phyloP scores from a whole-genome alignment of 1,284 basidiomycete genomes.

The Cystobasidium pallidum region DNA sequence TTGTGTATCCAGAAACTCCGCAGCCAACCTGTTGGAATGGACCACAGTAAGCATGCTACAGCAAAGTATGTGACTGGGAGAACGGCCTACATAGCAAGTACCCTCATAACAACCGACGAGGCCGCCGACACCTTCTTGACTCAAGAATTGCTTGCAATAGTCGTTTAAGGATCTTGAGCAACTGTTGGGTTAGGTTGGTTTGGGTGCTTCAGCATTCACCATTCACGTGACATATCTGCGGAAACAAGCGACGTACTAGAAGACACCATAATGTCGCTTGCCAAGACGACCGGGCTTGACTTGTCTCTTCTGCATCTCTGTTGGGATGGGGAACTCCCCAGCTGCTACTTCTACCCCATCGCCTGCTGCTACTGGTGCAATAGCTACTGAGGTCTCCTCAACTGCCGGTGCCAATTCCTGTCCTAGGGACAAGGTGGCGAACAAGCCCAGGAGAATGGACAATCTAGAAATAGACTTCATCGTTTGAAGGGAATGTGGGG shows the following conservation, averaged over 20 bases:
- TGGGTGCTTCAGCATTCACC: too few relatives aligned
- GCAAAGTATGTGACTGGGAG: background rate
- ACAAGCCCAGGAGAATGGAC: conserved; percentile 6
- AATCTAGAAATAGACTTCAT: conserved; percentile 8
- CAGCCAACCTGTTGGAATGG: conserved; percentile 1
- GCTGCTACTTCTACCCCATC: conserved; percentile 5
- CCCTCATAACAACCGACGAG: conserved; percentile 7
- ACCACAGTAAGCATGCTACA: too few relatives aligned
- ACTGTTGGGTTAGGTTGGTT: background rate
- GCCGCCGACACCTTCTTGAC: conserved; percentile 23
- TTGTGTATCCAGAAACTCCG: conserved; percentile 19
- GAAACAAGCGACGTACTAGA: background rate
- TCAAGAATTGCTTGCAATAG: conserved; percentile 24
- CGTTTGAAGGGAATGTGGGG: background rate
- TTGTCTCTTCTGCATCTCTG: conserved; percentile 6
- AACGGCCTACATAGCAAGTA: conserved; percentile 17
- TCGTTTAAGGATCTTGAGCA: background rate
- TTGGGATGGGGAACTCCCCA: conserved; percentile 7
- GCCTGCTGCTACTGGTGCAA: background rate
- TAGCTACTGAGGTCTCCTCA: background rate
- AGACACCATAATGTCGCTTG: conserved; percentile 19
- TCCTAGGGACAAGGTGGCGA: background rate
- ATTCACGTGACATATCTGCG: background rate
- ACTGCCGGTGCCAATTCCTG: background rate
- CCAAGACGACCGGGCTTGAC: background rate